phyloP scores from a whole-genome alignment of 306 rosid species.

The Prunus salicina region DNA sequence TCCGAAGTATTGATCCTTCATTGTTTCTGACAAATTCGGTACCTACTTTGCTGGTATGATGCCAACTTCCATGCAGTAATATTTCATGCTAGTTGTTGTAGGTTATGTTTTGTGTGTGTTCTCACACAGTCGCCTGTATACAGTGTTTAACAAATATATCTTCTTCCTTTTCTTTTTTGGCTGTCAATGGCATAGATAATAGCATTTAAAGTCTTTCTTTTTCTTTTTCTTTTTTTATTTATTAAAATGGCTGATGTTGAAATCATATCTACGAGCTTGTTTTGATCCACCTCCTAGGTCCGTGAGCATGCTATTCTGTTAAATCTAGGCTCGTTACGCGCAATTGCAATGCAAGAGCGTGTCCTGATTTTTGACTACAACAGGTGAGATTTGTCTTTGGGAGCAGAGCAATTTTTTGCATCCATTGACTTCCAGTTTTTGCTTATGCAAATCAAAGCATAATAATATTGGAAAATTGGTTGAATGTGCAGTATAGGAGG shows the following conservation, averaged over 20 bases:
- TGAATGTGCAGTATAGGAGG: constrained; percentile 71
- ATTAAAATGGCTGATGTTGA: background rate
- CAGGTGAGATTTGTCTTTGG: constrained; percentile 48
- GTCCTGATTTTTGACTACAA: constrained; percentile 84
- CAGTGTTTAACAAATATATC: no score
- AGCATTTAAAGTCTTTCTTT: no score
- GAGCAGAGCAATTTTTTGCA: constrained; percentile 10
- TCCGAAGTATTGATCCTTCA: constrained; percentile 96
- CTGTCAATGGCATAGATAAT: no score
- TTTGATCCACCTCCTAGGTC: constrained; percentile 52
- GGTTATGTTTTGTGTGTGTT: background rate
- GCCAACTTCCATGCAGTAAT: background rate
- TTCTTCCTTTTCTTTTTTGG: no score
- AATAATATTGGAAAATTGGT: constrained; percentile 21
- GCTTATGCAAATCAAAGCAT: constrained; percentile 12
- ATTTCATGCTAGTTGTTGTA: background rate
- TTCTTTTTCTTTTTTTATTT: fast-evolving
- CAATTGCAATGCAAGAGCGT: constrained; percentile 88
- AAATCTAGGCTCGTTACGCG: constrained; percentile 89
- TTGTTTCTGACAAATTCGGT: constrained; percentile 86
- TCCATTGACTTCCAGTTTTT: background rate
- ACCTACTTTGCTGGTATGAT: constrained; percentile 85
- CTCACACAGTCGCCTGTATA: no score
- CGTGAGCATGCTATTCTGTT: constrained; percentile 93
- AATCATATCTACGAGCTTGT: background rate